phyloP scores from a whole-genome alignment of 345 rosid genomes.

The Adansonia digitata region DNA sequence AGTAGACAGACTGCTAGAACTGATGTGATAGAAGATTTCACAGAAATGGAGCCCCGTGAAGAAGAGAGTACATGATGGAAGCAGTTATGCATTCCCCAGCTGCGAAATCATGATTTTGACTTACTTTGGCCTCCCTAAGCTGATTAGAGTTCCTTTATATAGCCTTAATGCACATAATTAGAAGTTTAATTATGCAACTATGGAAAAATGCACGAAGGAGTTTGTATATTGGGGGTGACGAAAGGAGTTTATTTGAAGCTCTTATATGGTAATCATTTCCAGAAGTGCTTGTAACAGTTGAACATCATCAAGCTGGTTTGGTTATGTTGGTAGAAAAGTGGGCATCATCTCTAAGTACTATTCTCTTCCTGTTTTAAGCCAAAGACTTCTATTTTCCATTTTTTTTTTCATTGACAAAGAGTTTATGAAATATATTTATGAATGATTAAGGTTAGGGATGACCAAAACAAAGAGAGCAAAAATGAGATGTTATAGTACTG shows the following conservation, averaged over 20 bases:
- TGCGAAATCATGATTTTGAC: too few species aligned
- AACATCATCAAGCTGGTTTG: neutral
- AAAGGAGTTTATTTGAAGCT: neutral
- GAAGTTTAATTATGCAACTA: constrained; percentile 1
- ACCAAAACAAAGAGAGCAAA: too few species aligned
- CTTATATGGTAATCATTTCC: neutral
- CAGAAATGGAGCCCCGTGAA: constrained; percentile 29
- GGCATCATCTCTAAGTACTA: neutral
- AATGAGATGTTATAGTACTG: too few species aligned
- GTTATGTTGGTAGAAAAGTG: neutral
- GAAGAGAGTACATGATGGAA: constrained; percentile 15
- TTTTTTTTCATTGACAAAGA: neutral
- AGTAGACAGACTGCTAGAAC: constrained; percentile 37
- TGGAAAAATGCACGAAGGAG: neutral
- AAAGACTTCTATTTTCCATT: too few species aligned
- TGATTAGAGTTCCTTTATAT: neutral
- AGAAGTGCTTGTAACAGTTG: neutral
- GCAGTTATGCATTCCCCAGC: neutral
- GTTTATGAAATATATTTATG: neutral
- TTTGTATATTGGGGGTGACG: neutral
- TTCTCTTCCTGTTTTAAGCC: neutral
- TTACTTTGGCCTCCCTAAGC: neutral
- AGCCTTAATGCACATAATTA: neutral
- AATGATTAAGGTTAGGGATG: neutral
- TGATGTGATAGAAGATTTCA: constrained; percentile 69